A percentile compares a stretch with the other conserved stretches of the same genome.
Evolutionary conservation across 768 basidiomycete species (phyloP).

Genomic region (Obba rivulosa): DNA sequence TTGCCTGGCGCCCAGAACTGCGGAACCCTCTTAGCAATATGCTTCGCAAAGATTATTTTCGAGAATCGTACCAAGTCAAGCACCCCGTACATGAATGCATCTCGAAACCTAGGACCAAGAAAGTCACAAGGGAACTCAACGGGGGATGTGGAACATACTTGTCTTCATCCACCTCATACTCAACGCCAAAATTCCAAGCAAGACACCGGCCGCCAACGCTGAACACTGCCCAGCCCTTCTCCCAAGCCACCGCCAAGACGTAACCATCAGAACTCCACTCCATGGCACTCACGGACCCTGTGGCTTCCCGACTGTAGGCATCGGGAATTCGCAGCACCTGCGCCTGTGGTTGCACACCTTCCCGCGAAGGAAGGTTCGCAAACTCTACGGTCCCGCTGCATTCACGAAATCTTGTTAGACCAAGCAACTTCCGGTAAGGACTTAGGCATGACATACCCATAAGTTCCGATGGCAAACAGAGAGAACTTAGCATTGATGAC

Average conservation of each 20-base stretch:
- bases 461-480: conserved; percentile 73
- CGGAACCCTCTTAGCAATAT: conserved; percentile 1
- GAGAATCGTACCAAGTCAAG: conserved; percentile 53
- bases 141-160: conserved; percentile 29
- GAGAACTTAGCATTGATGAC: conserved; percentile 80
- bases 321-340: conserved; percentile 61
- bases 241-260: conserved; percentile 90
- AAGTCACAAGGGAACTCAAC: conserved; percentile 7
- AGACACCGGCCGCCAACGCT: conserved; percentile 86
- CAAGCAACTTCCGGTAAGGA: too few relatives aligned
- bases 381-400: conserved; percentile 62
- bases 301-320: conserved; percentile 45
- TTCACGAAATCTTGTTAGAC: not conserved
- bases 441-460: conserved; percentile 38
- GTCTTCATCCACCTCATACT: conserved; percentile 52
- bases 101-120: conserved; percentile 49
- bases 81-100: conserved; percentile 82
- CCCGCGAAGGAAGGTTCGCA: conserved; percentile 62
- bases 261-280: conserved; percentile 97
- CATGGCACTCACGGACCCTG: conserved; percentile 60
- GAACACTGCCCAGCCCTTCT: conserved; percentile 85
- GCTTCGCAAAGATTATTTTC: not conserved
- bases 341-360: conserved; percentile 50
- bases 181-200: conserved; percentile 69
- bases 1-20: conserved; percentile 96